These are phyloP conservation scores for Ustilago xerochloae DNA, from an alignment of 1,284 basidiomycete species.

Conservation along the genomic window DNA sequence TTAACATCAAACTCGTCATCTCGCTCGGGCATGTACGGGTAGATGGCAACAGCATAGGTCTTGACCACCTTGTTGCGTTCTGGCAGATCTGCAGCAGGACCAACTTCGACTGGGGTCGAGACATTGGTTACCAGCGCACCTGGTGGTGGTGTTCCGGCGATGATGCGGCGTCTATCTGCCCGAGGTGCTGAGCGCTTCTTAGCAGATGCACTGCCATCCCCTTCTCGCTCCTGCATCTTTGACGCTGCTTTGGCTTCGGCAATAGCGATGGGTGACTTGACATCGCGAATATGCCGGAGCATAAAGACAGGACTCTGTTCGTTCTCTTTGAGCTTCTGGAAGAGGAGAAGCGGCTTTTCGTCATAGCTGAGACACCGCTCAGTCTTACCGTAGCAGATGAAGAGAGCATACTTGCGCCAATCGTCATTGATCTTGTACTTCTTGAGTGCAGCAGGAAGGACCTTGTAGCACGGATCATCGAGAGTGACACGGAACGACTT, in stretches of 20 bases:
- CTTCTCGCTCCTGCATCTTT: conserved; percentile 40
- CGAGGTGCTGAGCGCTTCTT: conserved; percentile 32
- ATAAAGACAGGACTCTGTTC: conserved; percentile 99
- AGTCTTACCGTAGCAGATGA: conserved; percentile 91
- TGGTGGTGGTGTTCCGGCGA: conserved; percentile 30
- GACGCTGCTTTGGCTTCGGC: conserved; percentile 61
- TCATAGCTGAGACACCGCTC: conserved; percentile 97
- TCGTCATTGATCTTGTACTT: conserved; percentile 99
- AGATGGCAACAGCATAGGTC: conserved; percentile 87
- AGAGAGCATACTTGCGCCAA: conserved; percentile 98
- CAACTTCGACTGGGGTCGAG: conserved; percentile 39
- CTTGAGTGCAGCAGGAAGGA: conserved; percentile 94
- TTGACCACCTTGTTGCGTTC: conserved; percentile 21
- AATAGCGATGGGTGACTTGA: conserved; percentile 82
- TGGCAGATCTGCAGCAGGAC: conserved; percentile 52
- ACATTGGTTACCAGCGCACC: conserved; percentile 31
- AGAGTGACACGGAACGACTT: conserved; percentile 73
- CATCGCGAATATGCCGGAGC: conserved; percentile 95
- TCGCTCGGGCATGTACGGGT: conserved; percentile 94
- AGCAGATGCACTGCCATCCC: neutral
- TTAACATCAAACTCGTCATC: conserved; percentile 98
- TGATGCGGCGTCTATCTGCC: conserved; percentile 34
- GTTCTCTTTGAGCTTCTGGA: conserved; percentile 95
- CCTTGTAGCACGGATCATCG: conserved; percentile 98
- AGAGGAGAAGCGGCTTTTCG: conserved; percentile 94